Base-by-base conservation (phyloP, 2,329 filamentous ascomycete genomes). In the Penicillium oxalicum region DNA sequence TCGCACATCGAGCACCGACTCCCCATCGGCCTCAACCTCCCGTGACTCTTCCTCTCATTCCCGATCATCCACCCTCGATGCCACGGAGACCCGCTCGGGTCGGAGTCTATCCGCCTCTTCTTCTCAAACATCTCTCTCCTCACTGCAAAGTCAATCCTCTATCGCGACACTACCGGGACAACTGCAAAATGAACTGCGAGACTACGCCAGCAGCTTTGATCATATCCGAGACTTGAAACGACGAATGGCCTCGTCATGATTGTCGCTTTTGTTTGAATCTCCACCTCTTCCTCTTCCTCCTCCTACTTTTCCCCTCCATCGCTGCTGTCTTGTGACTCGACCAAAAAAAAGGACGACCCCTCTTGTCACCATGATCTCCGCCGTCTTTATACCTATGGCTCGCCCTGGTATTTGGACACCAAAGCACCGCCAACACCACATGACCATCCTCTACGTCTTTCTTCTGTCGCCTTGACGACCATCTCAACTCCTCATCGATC, bases 141-240 rank as follows among this genome's bases (percentile, higher is more conserved):
- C 89, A 27, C 80, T 91, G 62, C 80, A 81, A 57, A 88, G 84
- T 68, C 77, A 74, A 45, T 70, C 77, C 26, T 80, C 79, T 49
- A 71, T 74, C 47, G 68, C 61, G 39, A 68, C 69, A 24, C 75
- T 95, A 55, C 90, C 89, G 3, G 83, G 87, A 56, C 86, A 87
- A 69, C 84, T 87, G 27, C 83, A 82, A 61, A 83, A 81, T 68
- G 89, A 95, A 67, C 80, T 96, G 33, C 83, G 85, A 64, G 85
- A 86, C 58, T 96, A 96, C 70, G 87, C 88, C 57, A 87, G 86
- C 64, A 89, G 87, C 2, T 95, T 96, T 66, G 91, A 96, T 70
- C 87, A 90, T 57, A 84, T 86, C 49, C 80, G 87, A 36, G 70
- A 74, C 51, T 63, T 72, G 50, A 72, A 69, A 52, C 65, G 72